phyloP scores from a whole-genome alignment of 2,329 filamentous ascomycete species.

The Aaosphaeria pasadenensis region DNA sequence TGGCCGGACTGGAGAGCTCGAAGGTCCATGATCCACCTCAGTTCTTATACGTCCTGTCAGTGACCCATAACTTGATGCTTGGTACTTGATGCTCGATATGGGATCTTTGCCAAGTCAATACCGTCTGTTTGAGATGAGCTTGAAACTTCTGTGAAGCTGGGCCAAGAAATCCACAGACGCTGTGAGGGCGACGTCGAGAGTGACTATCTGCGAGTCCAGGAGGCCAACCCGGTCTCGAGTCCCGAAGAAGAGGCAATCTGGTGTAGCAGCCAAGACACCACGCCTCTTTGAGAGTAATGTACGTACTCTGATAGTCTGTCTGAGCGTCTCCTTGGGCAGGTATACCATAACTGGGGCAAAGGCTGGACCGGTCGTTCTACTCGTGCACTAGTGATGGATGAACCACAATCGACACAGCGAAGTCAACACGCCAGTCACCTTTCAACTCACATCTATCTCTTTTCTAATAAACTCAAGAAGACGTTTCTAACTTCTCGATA shows the following conservation, averaged over 20 bases:
- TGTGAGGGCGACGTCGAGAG: slow-evolving; percentile 32
- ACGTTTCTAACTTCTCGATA: not conserved
- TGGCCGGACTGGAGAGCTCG: slow-evolving; percentile 34
- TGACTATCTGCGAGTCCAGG: slow-evolving; percentile 33
- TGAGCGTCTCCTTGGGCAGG: not conserved
- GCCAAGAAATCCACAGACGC: slow-evolving; percentile 29
- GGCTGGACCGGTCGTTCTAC: too few relatives aligned
- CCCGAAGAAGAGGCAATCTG: slow-evolving; percentile 7
- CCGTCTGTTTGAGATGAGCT: slow-evolving; percentile 27
- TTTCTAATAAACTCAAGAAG: not conserved
- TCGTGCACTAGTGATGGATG: too few relatives aligned
- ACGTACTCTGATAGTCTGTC: not conserved
- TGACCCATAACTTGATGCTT: not conserved
- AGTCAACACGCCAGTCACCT: not conserved
- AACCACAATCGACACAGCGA: too few relatives aligned
- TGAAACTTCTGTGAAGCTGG: slow-evolving; percentile 40
- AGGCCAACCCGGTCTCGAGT: slow-evolving; percentile 14
- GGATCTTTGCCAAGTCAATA: slow-evolving; percentile 26
- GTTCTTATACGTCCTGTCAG: not conserved
- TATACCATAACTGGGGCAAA: not conserved
- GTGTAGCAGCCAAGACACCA: slow-evolving; percentile 8
- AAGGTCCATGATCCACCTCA: slow-evolving; percentile 7
- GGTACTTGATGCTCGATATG: not conserved
- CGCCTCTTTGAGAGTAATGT: slow-evolving; percentile 8
- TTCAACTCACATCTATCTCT: not conserved